These are phyloP conservation scores for Leptomonas seymouri DNA, from an alignment of 208 protist species.

Conservation along the genomic window DNA sequence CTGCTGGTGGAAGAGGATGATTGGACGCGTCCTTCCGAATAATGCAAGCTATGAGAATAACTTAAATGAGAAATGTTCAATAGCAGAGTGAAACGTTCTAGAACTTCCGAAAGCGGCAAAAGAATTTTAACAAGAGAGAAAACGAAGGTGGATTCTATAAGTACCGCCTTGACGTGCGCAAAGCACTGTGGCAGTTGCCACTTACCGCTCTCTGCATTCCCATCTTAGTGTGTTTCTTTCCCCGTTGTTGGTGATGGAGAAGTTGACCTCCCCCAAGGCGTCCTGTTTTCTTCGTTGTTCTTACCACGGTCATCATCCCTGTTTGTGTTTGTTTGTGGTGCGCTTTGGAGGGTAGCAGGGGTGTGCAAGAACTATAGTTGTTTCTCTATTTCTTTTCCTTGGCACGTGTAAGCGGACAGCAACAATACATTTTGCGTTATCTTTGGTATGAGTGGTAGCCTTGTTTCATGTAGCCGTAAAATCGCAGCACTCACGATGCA, in stretches of 20 bases:
- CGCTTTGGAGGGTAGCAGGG: not conserved
- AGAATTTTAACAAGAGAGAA: too few relatives aligned
- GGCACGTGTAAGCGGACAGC: not conserved
- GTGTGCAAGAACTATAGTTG: not conserved
- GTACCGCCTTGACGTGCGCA: too few relatives aligned
- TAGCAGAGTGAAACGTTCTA: slow-evolving; percentile 4
- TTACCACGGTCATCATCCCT: not conserved
- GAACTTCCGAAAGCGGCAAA: not conserved
- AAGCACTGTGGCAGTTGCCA: too few relatives aligned
- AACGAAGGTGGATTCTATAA: too few relatives aligned
- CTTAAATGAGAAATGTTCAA: slow-evolving; percentile 18
- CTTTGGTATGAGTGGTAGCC: not conserved
- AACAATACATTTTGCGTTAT: not conserved
- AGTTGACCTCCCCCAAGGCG: slow-evolving; percentile 11
- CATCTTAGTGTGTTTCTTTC: not conserved
- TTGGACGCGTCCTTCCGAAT: slow-evolving; percentile 41
- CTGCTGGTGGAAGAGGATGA: slow-evolving; percentile 84
- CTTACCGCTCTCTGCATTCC: not conserved
- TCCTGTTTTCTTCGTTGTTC: not conserved
- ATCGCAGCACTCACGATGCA: too few relatives aligned
- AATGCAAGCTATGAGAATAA: not conserved
- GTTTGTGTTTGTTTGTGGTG: not conserved
- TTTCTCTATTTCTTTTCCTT: not conserved
- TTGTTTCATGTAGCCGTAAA: too few relatives aligned
- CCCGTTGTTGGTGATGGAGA: slow-evolving; percentile 6